These are phyloP conservation scores for Pisolithus microcarpus DNA, from an alignment of 768 basidiomycete species.

Conservation along the genomic window DNA sequence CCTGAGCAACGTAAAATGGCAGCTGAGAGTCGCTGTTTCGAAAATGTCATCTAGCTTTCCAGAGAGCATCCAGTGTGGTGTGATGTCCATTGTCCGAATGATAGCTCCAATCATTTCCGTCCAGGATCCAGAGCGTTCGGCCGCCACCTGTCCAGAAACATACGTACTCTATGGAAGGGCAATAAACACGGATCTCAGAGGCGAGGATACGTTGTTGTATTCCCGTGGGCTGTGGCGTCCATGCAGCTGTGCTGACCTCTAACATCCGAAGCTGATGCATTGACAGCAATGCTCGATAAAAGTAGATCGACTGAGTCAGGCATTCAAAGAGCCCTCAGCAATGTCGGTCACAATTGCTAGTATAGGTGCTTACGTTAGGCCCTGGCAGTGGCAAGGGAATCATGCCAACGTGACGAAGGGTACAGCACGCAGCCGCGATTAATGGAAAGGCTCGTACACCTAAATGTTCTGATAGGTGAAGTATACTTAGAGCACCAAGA, in stretches of 20 bases:
- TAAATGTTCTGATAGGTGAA: slow-evolving; percentile 29
- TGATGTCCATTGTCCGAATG: slow-evolving; percentile 22
- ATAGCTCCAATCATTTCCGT: slow-evolving; percentile 31
- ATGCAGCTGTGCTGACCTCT: slow-evolving; percentile 32
- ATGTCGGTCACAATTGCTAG: slow-evolving; percentile 16
- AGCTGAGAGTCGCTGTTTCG: slow-evolving; percentile 12
- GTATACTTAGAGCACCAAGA: slow-evolving; percentile 31
- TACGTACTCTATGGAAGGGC: slow-evolving; percentile 28
- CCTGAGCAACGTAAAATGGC: slow-evolving; percentile 22
- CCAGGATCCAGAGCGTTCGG: slow-evolving; percentile 24
- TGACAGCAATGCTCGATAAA: slow-evolving; percentile 29
- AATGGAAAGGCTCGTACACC: slow-evolving; percentile 24
- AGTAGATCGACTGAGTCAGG: slow-evolving; percentile 22
- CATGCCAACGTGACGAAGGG: slow-evolving; percentile 33
- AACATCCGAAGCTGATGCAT: slow-evolving; percentile 29
- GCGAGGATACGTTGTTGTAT: slow-evolving; percentile 30
- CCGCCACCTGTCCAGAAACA: slow-evolving; percentile 28
- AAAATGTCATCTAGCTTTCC: slow-evolving; percentile 19
- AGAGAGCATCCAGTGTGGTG: slow-evolving; percentile 22
- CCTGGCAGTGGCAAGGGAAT: slow-evolving; percentile 29
- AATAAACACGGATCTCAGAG: slow-evolving; percentile 33
- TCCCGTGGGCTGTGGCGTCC: slow-evolving; percentile 27
- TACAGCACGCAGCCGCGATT: slow-evolving; percentile 27
- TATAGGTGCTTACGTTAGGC: slow-evolving; percentile 25
- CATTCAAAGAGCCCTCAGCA: background rate